These are phyloP conservation scores for Pholiota conissans DNA, from an alignment of 768 basidiomycete species.

Conservation along the genomic window DNA sequence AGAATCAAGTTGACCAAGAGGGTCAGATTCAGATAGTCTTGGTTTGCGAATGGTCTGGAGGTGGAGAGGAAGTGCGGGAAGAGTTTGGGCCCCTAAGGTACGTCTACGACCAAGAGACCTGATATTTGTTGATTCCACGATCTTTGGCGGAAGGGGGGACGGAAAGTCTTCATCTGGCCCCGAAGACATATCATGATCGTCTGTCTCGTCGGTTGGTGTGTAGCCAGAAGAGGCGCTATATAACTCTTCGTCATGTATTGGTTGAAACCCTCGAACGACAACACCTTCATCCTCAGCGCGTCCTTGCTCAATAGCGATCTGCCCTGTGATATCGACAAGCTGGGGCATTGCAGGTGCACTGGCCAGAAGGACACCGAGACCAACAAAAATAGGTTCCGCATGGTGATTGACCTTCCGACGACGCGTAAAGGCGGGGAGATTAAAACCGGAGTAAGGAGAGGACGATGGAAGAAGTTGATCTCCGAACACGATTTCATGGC, in stretches of 20 bases:
- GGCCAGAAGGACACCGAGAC: conserved; percentile 80
- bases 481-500: conserved; percentile 95
- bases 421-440: conserved; percentile 46
- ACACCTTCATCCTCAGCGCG: conserved; percentile 63
- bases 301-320: conserved; percentile 90
- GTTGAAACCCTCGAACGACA: conserved; percentile 49
- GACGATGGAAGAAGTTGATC: conserved; percentile 70
- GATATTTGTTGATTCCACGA: neutral
- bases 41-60: conserved; percentile 52
- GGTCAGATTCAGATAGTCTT: conserved; percentile 63
- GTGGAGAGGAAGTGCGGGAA: conserved; percentile 69
- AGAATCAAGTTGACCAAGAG: conserved; percentile 66
- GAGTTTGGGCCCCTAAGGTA: conserved; percentile 72
- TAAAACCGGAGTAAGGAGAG: conserved; percentile 67
- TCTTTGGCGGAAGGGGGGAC: conserved; percentile 9
- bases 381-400: conserved; percentile 75
- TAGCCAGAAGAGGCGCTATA: conserved; percentile 17
- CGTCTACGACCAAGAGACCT: conserved; percentile 34
- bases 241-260: conserved; percentile 44
- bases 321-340: conserved; percentile 72
- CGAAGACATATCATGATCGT: conserved; percentile 39
- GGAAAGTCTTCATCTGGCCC: conserved; percentile 29
- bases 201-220: conserved; percentile 40
- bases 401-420: conserved; percentile 73
- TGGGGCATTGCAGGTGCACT: conserved; percentile 75